phyloP scores from a whole-genome alignment of 306 rosid genomes.

The Corylus avellana region DNA sequence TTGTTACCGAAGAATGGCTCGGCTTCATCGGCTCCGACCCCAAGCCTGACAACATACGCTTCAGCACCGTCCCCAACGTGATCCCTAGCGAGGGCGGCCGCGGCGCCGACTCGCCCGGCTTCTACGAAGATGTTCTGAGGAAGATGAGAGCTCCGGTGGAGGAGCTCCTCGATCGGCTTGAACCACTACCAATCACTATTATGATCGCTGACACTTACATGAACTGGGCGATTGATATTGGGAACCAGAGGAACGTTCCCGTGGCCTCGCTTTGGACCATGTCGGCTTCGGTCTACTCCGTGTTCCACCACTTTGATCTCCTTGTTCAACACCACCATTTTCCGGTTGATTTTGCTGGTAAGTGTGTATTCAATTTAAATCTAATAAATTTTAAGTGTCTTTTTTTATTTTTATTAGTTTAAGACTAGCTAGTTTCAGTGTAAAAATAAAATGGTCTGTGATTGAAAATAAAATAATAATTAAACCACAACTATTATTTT shows the following conservation, averaged over 20 bases:
- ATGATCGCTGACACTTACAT: conserved; percentile 19
- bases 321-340: conserved; percentile 32
- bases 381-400: no score
- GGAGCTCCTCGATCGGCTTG: conserved; percentile 26
- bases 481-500: no score
- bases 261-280: conserved; percentile 45
- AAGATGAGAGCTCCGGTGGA: conserved; percentile 43
- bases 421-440: no score
- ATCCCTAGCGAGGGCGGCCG: conserved; percentile 41
- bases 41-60: conserved; percentile 18
- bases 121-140: conserved; percentile 26
- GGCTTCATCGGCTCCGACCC: conserved; percentile 34
- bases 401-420: no score
- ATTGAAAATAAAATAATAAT: no score
- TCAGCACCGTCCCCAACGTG: conserved; percentile 36
- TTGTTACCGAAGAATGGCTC: conserved; percentile 56
- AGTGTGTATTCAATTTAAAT: not conserved
- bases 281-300: conserved; percentile 33
- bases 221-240: conserved; percentile 31
- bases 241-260: conserved; percentile 36
- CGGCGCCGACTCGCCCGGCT: conserved; percentile 13
- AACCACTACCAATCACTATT: conserved; percentile 17
- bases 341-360: conserved; percentile 34
- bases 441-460: no score
- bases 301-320: conserved; percentile 20